Base-by-base conservation (phyloP, 768 basidiomycete genomes). In the Serendipita vermifera region DNA sequence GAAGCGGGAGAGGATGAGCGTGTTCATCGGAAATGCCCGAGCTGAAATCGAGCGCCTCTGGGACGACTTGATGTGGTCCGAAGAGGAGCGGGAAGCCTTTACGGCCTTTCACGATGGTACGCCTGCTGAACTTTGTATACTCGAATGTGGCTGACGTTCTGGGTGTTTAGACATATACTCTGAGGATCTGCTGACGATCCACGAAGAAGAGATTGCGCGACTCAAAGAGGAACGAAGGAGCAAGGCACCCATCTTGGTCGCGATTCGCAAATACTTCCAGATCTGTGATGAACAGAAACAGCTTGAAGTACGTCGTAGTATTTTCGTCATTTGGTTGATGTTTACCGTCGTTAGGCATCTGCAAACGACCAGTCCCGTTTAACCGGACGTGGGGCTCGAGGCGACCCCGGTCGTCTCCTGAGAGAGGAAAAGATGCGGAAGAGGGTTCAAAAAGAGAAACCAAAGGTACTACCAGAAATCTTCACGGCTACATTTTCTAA, bases 401-500 rank as follows among this genome's bases (percentile, higher is more conserved):
- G 66, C 41, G 86, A 91, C 72, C 85, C 90, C 3, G 90, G 90
- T 4, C 74, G 89, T 17, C 69, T 99, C 33, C 70, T 97, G 54
- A 77, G 89, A 58, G 94, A 99, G 69, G 94, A 97, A 73, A 96
- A 96, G 76, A 90, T 94, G 84, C 77, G 94, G 55, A 98, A 97
- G 68, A 76, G 93, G 27, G 91, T 99, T 13, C 76, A 76, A 57
- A 87, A 88, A 66, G 85, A 94, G 71, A 97, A 96, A 65, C 94
- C 94, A 26, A 78, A 86, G 65, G 94, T 96, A 65, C 60, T 82
- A 71, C 48, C 53, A n/a, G n/a, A n/a, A n/a, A 22, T 38, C 36
- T 13, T 35, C 13, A 31, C 56, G 43, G 55, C 33, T 56, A 7
- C 26, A 57, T 36, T 13, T 3, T 55, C 48, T 38, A 15, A 35